A percentile compares a stretch with the other conserved stretches of the same genome.
Evolutionary conservation across 2,329 filamentous ascomycete species (phyloP).

Genomic region (Akanthomyces lecanii): DNA sequence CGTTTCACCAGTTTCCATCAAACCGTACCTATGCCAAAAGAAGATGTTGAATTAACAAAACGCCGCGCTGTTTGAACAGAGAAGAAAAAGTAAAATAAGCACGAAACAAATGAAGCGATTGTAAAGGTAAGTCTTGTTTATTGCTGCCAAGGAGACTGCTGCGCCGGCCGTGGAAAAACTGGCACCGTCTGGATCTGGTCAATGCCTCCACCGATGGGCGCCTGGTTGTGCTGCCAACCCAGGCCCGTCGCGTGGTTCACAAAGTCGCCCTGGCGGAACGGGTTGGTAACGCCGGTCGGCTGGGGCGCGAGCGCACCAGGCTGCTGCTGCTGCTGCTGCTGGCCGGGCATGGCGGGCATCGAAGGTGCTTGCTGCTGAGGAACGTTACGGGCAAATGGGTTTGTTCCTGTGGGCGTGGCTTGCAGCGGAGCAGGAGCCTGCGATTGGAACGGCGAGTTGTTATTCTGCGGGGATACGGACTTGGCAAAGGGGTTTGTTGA

Average conservation of each 20-base stretch:
- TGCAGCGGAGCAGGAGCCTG: slow-evolving; percentile 39
- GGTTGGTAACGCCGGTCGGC: slow-evolving; percentile 85
- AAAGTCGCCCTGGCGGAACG: slow-evolving; percentile 87
- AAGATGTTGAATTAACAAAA: slow-evolving; percentile 21
- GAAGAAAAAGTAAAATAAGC: slow-evolving; percentile 6
- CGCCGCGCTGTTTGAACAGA: slow-evolving; percentile 16
- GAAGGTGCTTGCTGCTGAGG: slow-evolving; percentile 21
- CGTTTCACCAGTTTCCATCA: background rate
- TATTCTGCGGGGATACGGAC: slow-evolving; percentile 29
- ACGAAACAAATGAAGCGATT: slow-evolving; percentile 13
- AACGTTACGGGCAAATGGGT: slow-evolving; percentile 52
- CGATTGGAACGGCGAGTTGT: slow-evolving; percentile 43
- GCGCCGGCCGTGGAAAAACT: slow-evolving; percentile 77
- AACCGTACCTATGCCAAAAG: slow-evolving; percentile 16
- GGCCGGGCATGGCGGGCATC: slow-evolving; percentile 4
- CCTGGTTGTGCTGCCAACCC: slow-evolving; percentile 78
- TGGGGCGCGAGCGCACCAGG: slow-evolving; percentile 62
- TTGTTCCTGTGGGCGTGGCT: slow-evolving; percentile 52
- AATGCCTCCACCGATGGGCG: slow-evolving; percentile 74
- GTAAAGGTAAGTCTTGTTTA: slow-evolving; percentile 23
- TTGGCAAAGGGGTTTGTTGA: slow-evolving; percentile 88
- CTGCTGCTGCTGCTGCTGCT: slow-evolving; percentile 33
- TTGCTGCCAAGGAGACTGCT: slow-evolving; percentile 59
- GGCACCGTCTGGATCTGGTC: slow-evolving; percentile 75
- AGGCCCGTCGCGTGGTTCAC: slow-evolving; percentile 83